Evolutionary conservation across 2,329 filamentous ascomycete genomes (phyloP).

Genomic region (Xylariaceae sp.): DNA sequence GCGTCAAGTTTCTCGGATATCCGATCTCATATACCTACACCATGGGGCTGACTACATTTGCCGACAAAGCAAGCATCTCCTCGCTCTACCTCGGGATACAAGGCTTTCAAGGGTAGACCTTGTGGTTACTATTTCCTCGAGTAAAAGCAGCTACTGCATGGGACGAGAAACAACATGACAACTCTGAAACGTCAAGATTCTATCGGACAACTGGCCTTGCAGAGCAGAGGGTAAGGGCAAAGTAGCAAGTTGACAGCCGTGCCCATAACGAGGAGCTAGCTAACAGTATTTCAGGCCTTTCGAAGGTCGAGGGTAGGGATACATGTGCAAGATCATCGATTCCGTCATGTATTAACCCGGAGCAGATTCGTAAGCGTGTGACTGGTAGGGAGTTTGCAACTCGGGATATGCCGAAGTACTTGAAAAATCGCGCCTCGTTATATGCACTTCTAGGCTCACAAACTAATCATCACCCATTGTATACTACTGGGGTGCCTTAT

Average conservation of each 20-base stretch:
- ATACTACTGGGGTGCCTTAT: too few species aligned
- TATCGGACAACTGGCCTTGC: too few species aligned
- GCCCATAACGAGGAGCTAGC: too few species aligned
- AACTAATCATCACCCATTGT: slow-evolving; percentile 1
- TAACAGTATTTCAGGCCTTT: too few species aligned
- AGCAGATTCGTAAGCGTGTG: not conserved
- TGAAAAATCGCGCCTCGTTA: slow-evolving; percentile 5
- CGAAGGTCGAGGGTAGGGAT: not conserved
- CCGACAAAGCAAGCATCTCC: too few species aligned
- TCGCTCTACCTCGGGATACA: too few species aligned
- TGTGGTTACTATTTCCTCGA: not conserved
- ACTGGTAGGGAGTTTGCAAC: slow-evolving; percentile 1
- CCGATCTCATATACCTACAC: not conserved
- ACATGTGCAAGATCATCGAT: slow-evolving; percentile 2
- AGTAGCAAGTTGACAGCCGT: too few species aligned
- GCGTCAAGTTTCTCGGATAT: slow-evolving; percentile 1
- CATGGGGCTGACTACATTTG: too few species aligned
- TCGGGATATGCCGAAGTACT: slow-evolving; percentile 4
- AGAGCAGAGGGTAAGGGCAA: too few species aligned
- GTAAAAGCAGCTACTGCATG: not conserved
- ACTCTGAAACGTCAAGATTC: too few species aligned
- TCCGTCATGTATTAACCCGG: not conserved
- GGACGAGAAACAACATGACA: not conserved
- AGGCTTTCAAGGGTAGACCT: slow-evolving; percentile 6
- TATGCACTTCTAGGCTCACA: slow-evolving; percentile 1